phyloP scores from a whole-genome alignment of 1,139 yeast genomes.

The Diutina sp. region DNA sequence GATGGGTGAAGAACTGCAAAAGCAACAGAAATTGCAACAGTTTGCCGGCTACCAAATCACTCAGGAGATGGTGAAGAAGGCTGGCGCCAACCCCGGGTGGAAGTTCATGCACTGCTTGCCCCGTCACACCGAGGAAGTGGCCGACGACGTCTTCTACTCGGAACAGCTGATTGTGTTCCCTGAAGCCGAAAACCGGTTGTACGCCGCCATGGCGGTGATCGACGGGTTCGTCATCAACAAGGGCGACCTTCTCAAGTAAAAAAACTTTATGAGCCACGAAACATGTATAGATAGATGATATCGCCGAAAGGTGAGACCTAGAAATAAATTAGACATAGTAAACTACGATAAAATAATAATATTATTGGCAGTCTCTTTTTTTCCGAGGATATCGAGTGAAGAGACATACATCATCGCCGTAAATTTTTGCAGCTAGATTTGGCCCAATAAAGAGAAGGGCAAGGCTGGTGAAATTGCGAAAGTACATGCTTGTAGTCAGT shows the following conservation, averaged over 20 bases:
- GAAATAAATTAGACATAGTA: too few species aligned
- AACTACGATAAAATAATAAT: too few species aligned
- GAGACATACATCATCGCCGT: too few species aligned
- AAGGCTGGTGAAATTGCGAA: too few species aligned
- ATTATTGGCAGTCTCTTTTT: too few species aligned
- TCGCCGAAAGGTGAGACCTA: background rate
- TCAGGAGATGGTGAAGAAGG: slow-evolving; percentile 39
- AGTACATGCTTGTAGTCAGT: too few species aligned
- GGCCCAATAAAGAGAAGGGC: too few species aligned
- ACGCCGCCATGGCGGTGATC: slow-evolving; percentile 90
- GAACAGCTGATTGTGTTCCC: slow-evolving; percentile 77
- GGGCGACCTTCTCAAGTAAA: slow-evolving; percentile 33
- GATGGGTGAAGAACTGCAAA: slow-evolving; percentile 92
- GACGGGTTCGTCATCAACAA: slow-evolving; percentile 82
- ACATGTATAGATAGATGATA: background rate
- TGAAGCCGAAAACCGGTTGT: slow-evolving; percentile 91
- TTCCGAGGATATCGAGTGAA: too few species aligned
- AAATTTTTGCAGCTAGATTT: too few species aligned
- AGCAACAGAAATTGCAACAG: slow-evolving; percentile 55
- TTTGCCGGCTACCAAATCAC: slow-evolving; percentile 83
- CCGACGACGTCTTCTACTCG: slow-evolving; percentile 84
- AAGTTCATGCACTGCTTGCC: slow-evolving; percentile 97
- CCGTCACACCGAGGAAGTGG: slow-evolving; percentile 87
- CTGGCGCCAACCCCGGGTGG: slow-evolving; percentile 56
- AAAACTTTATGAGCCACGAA: background rate